These are phyloP conservation scores for Tanacetum coccineum DNA, from an alignment of 129 eudicot genomes.

Conservation along the genomic window DNA sequence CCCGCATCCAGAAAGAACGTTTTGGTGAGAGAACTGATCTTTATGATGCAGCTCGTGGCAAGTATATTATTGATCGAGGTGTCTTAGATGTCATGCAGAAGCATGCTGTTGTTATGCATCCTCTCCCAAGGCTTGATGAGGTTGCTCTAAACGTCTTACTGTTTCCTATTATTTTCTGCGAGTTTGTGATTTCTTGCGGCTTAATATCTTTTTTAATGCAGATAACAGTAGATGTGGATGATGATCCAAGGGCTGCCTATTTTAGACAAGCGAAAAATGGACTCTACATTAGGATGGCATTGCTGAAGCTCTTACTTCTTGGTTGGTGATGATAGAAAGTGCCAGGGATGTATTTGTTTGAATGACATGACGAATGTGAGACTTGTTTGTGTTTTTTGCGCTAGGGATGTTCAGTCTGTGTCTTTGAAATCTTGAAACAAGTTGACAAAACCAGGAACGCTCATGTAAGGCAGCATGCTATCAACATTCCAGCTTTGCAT, in stretches of 20 bases:
- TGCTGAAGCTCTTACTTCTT: slow-evolving; percentile 76
- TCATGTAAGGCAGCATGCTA: background rate
- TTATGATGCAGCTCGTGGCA: slow-evolving; percentile 89
- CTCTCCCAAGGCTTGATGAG: slow-evolving; percentile 98
- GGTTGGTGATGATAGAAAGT: slow-evolving; percentile 55
- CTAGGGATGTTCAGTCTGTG: background rate
- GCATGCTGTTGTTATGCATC: slow-evolving; percentile 97
- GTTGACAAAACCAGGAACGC: background rate
- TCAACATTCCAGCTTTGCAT: background rate
- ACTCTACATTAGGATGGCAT: slow-evolving; percentile 87
- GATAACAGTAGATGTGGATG: slow-evolving; percentile 92
- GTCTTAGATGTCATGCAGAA: slow-evolving; percentile 82
- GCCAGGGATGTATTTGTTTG: background rate
- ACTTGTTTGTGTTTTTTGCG: background rate
- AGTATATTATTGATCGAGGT: slow-evolving; percentile 67
- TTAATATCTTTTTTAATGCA: slow-evolving; percentile 17
- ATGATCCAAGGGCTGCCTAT: slow-evolving; percentile 92
- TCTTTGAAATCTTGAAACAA: background rate
- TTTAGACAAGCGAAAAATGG: slow-evolving; percentile 98
- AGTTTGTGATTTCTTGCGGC: background rate
- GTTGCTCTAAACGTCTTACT: slow-evolving; percentile 18
- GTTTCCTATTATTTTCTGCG: background rate
- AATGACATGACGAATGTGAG: background rate
- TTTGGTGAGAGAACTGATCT: slow-evolving; percentile 78
- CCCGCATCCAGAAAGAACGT: slow-evolving; percentile 87